Conservation (phyloP, 495 filamentous ascomycete genomes). For the Parachaetomium inaequale region DNA sequence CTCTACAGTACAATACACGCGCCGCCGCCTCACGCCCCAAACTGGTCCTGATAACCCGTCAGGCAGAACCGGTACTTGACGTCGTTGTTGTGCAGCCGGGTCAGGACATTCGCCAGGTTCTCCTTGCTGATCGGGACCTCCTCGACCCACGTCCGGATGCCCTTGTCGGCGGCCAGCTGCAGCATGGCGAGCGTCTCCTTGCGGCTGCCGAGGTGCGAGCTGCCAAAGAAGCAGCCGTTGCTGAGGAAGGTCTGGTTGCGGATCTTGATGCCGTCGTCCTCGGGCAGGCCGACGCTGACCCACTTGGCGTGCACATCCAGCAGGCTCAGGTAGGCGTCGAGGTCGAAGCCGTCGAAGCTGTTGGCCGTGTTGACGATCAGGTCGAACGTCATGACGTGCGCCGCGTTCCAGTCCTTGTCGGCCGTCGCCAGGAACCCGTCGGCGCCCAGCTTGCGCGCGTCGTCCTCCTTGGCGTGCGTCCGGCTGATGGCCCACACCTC, state of each 20-base stretch:
- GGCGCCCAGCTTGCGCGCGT: conserved; percentile 66
- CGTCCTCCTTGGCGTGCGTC: conserved; percentile 62
- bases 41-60: conserved; percentile 43
- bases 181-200: conserved; percentile 81
- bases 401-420: conserved; percentile 62
- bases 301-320: conserved; percentile 82
- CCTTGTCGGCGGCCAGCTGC: conserved; percentile 74
- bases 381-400: conserved; percentile 54
- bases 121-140: conserved; percentile 66
- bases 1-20: background rate
- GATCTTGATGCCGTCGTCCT: conserved; percentile 69
- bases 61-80: conserved; percentile 55
- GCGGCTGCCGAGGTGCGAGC: conserved; percentile 76
- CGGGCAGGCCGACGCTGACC: conserved; percentile 80
- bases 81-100: conserved; percentile 66
- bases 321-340: conserved; percentile 68
- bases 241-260: conserved; percentile 70
- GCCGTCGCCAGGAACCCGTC: conserved; percentile 67
- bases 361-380: conserved; percentile 59
- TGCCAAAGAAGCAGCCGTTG: conserved; percentile 77
- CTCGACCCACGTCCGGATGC: conserved; percentile 78
- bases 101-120: conserved; percentile 64
- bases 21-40: conserved; percentile 29
- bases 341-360: conserved; percentile 50
- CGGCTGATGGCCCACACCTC: conserved; percentile 69